phyloP scores from a whole-genome alignment of 2,329 filamentous ascomycete species.

The Pyrenochaeta sp. region DNA sequence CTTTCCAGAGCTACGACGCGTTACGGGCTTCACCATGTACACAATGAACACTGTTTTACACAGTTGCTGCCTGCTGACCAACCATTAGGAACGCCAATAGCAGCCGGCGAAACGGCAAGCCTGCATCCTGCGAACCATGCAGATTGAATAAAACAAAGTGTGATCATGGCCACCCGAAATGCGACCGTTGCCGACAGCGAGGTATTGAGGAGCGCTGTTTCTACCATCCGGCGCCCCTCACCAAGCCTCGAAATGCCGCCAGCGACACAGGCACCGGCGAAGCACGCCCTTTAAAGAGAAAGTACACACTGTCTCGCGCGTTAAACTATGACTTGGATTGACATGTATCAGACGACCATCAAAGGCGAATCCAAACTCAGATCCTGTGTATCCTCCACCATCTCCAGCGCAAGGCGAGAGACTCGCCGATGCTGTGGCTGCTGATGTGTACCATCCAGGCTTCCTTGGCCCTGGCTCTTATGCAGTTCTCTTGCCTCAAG shows the following conservation, averaged over 20 bases:
- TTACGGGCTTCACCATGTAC: conserved; percentile 7
- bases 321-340: not conserved
- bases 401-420: conserved; percentile 30
- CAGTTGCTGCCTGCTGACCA: conserved; percentile 15
- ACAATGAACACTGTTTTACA: not conserved
- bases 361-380: conserved; percentile 14
- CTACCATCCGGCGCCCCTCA: conserved; percentile 48
- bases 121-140: conserved; percentile 45
- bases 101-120: conserved; percentile 44
- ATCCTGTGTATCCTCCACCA: conserved; percentile 13
- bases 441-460: conserved; percentile 41
- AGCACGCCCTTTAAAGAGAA: conserved; percentile 34
- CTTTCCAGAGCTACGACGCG: not conserved
- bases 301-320: conserved; percentile 22
- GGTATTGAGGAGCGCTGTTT: conserved; percentile 45
- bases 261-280: conserved; percentile 23
- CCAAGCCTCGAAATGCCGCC: conserved; percentile 29
- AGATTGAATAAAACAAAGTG: conserved; percentile 46
- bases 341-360: conserved; percentile 26
- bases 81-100: conserved; percentile 30
- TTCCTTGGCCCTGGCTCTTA: conserved; percentile 47
- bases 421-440: conserved; percentile 44
- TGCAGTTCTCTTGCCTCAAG: conserved; percentile 38
- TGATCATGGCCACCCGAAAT: conserved; percentile 43
- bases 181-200: conserved; percentile 43